phyloP scores from a whole-genome alignment of 768 basidiomycete species.

The Macrolepiota fuliginosa region DNA sequence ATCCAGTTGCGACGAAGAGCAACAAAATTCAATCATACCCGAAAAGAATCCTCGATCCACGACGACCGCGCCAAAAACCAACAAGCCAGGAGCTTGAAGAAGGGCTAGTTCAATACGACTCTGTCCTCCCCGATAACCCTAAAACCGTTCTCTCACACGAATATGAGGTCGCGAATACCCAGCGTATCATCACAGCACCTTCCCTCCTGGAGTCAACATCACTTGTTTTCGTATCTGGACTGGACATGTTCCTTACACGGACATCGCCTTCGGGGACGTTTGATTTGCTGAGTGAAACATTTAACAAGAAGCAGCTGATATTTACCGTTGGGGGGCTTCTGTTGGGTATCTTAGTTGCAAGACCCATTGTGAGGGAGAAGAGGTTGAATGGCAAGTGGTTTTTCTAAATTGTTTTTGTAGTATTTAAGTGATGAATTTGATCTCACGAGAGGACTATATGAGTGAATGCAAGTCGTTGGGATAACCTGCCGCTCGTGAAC shows the following conservation, averaged over 20 bases:
- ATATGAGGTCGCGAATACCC: constrained; percentile 62
- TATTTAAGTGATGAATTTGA: neutral
- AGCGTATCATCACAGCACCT: constrained; percentile 72
- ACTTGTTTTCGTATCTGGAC: constrained; percentile 79
- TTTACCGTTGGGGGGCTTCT: constrained; percentile 73
- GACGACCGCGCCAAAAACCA: constrained; percentile 73
- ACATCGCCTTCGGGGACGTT: constrained; percentile 88
- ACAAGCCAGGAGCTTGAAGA: constrained; percentile 83
- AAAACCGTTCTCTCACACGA: constrained; percentile 47
- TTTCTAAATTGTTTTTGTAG: constrained; percentile 27
- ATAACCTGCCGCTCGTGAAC: too few species aligned
- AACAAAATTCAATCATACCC: constrained; percentile 76
- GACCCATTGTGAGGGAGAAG: constrained; percentile 78
- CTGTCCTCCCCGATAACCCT: constrained; percentile 72
- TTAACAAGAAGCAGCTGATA: constrained; percentile 91
- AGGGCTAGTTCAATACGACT: constrained; percentile 81
- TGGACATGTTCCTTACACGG: constrained; percentile 88
- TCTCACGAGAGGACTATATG: neutral
- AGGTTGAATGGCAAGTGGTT: constrained; percentile 74
- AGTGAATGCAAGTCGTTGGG: neutral
- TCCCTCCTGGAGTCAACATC: constrained; percentile 92
- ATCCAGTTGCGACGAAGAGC: constrained; percentile 71
- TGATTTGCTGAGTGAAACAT: constrained; percentile 86
- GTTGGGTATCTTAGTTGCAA: constrained; percentile 74
- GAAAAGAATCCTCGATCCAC: constrained; percentile 74